Base-by-base conservation (phyloP, 2,329 filamentous ascomycete species). In the Simplicillium aogashimaense region DNA sequence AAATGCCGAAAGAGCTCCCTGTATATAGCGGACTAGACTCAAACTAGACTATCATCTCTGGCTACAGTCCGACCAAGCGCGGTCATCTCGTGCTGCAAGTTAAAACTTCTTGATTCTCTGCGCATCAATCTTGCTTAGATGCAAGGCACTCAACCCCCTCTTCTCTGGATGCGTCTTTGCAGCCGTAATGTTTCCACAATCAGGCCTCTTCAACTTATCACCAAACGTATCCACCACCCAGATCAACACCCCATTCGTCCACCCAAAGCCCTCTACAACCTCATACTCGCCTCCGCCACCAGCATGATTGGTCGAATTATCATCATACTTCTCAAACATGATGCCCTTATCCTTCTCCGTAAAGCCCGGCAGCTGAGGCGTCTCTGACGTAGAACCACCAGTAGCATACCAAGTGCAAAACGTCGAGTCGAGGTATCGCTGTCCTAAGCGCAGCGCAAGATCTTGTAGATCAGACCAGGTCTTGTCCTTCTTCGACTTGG, bases 321-420 rank as follows among this genome's bases (percentile, higher is more conserved):
- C 75, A 11, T 64, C 65, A 52, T 83, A 83, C 65, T 83, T 83
- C 56, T 84, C 80, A 53, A 83, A 84, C 65, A 84, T 83, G 53
- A 74, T 75, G 16, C 80, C 80, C 7, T 58, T 58, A 15, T 65
- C 59, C 7, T 61, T 49, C 2, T 62, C 50, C 0, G 57, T 51
- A 1, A 73, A 54, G 1, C 72, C 72, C 13, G 57, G 54, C 40
- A 79, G 62, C 53, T 65, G 70, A 25, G 70, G 71, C 33, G 63
- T 68, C 45, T 65, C 58, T 10, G 63, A 62, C 0, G 78, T 82
- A 3, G 70, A 67, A 3, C 79, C 80, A 16, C 80, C 80, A 0
- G 80, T 83, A 6, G 75, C 74, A 43, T 71, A 76, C 80, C 79
- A 83, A 1, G 79, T 83, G 62, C 80, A 84, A 53, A 82, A 83